Evolutionary conservation across 768 basidiomycete genomes (phyloP).

Genomic region (Leccinum imitatum): DNA sequence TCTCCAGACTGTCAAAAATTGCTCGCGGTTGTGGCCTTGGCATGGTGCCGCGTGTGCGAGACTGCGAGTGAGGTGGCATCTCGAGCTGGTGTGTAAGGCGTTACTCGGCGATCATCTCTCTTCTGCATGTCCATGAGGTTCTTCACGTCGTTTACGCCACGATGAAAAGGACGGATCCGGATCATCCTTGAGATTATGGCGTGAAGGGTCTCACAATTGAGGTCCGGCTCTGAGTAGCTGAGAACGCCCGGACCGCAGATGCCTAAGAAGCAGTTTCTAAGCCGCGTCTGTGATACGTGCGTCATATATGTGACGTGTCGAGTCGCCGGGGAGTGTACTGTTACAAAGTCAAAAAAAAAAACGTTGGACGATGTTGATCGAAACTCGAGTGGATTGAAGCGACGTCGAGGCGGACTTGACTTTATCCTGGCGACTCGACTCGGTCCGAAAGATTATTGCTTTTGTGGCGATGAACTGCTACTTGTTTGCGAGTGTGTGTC

Average conservation of each 20-base stretch:
- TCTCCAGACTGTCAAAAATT: neutral
- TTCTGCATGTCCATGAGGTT: neutral
- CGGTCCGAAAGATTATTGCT: neutral
- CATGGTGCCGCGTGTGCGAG: neutral
- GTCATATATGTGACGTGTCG: neutral
- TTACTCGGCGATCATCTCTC: neutral
- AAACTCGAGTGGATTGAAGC: neutral
- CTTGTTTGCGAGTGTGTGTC: too few relatives aligned
- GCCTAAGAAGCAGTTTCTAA: neutral
- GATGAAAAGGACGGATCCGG: neutral
- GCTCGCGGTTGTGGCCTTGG: neutral
- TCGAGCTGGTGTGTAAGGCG: neutral
- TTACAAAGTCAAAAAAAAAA: neutral
- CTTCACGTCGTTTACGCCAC: neutral
- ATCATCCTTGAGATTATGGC: neutral
- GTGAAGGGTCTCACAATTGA: neutral
- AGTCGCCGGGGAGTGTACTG: neutral
- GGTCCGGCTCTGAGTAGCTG: neutral
- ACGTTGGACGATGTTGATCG: neutral
- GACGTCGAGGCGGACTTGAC: neutral
- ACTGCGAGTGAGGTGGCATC: neutral
- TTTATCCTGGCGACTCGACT: neutral
- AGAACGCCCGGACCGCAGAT: neutral
- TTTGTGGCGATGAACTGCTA: neutral
- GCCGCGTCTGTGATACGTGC: neutral